phyloP scores from a whole-genome alignment of 1,284 basidiomycete species.

The Sporisorium exsertum region DNA sequence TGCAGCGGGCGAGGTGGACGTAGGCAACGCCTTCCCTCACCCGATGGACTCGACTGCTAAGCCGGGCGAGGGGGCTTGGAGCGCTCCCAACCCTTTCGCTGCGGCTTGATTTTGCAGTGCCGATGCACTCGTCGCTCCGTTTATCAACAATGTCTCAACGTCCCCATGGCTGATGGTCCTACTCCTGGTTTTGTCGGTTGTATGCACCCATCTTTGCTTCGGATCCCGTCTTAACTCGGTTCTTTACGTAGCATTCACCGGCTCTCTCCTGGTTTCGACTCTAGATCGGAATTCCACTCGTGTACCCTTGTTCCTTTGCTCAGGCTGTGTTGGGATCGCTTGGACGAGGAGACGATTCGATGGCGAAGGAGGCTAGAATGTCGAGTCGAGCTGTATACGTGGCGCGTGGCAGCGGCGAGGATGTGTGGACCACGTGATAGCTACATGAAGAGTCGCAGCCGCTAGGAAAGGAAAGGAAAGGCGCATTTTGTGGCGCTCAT shows the following conservation, averaged over 20 bases:
- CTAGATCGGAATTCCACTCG: background rate
- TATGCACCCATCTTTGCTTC: background rate
- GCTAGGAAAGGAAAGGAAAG: no score
- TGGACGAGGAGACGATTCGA: no score
- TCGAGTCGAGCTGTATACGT: no score
- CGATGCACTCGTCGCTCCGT: background rate
- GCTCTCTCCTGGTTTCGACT: background rate
- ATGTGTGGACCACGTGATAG: no score
- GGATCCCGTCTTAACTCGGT: no score
- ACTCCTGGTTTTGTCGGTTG: background rate
- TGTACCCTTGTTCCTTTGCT: background rate
- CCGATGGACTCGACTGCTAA: conserved; percentile 45
- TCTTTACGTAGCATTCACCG: no score
- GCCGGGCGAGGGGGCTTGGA: conserved; percentile 48
- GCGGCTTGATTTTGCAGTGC: conserved; percentile 4
- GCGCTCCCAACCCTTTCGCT: conserved; percentile 44
- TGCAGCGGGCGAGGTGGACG: conserved; percentile 1
- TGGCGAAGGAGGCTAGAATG: no score
- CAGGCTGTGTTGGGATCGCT: background rate
- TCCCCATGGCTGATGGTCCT: no score
- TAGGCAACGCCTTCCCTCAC: conserved; percentile 17
- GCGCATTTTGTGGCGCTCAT: no score
- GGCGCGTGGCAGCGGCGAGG: background rate
- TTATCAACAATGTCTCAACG: background rate
- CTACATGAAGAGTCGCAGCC: no score